Evolutionary conservation across 371 early-diverging fungal species (phyloP).

Genomic region (Rhizopus arrhizus): DNA sequence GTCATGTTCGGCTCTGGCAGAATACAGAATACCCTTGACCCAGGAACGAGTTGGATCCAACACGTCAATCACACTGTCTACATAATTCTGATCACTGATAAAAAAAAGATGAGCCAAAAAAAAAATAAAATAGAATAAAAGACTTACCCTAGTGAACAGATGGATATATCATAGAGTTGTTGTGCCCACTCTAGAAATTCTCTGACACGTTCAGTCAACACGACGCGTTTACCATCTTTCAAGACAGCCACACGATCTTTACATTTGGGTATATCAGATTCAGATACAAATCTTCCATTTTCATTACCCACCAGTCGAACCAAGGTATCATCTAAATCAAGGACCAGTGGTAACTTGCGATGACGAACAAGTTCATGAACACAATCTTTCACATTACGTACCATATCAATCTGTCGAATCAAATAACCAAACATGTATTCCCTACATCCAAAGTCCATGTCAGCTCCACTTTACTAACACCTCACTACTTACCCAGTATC

Average conservation of each 20-base stretch:
- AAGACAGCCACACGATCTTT: slow-evolving; percentile 63
- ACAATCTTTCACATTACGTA: slow-evolving; percentile 53
- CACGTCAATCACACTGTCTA: slow-evolving; percentile 70
- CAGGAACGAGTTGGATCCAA: slow-evolving; percentile 65
- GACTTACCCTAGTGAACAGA: slow-evolving; percentile 76
- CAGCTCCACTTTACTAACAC: neutral
- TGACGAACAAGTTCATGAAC: slow-evolving; percentile 46
- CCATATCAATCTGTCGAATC: slow-evolving; percentile 59
- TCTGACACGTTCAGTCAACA: slow-evolving; percentile 69
- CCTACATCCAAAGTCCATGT: slow-evolving; percentile 7
- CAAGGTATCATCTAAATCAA: slow-evolving; percentile 82
- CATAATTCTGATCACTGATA: slow-evolving; percentile 72
- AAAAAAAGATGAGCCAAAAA: neutral
- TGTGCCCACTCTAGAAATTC: slow-evolving; percentile 81
- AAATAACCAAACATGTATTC: slow-evolving; percentile 69
- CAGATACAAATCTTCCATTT: slow-evolving; percentile 70
- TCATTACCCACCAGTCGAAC: slow-evolving; percentile 74
- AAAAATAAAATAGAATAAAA: neutral
- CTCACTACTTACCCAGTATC: slow-evolving; percentile 58
- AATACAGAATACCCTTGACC: slow-evolving; percentile 69
- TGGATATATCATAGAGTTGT: slow-evolving; percentile 69
- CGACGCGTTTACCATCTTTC: slow-evolving; percentile 68
- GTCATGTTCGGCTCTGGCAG: slow-evolving; percentile 76
- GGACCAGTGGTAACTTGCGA: slow-evolving; percentile 70
- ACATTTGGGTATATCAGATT: slow-evolving; percentile 49